Evolutionary conservation across 208 protist genomes (phyloP), one percentile per base, ranked within the genome.

Genomic region (Leishmania mexicana): DNA sequence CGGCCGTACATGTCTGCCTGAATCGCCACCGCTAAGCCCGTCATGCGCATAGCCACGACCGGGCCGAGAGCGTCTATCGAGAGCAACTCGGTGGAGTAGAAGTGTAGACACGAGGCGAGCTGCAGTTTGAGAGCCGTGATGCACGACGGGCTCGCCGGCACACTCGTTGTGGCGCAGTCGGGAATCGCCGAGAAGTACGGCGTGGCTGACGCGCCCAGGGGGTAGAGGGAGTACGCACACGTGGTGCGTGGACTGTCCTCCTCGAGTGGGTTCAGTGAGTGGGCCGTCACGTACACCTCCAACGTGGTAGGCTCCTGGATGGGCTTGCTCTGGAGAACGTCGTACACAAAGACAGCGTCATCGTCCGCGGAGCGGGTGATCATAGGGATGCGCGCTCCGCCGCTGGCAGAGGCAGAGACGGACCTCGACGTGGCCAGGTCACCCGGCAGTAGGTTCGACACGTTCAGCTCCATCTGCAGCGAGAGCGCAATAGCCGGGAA

Each of bases 21-120:
- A 24, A 95, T 79, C 45, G 57, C 75, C n/a, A 10, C 64, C 0
- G 78, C 77, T n/a, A 95, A 76, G 45, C 79, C 77, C 15, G 57
- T 84, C 53, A 95, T 71, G 54, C 76, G 76, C 45, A 95, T 53
- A 40, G 78, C 17, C 60, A 90, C 58, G 75, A 92, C 89, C 11
- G 89, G 81, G 17, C 91, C 89, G 8, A 90, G 40, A 49, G 79
- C 65, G 19, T 76, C 57, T 31, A 80, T 62, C 75, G 79, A 58
- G 45, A 95, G 80, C 40, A 93, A 62, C 45, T 89, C 91, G 17
- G 86, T 86, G 0, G 84, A 89, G 81, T 88, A 85, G 74, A 93
- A 89, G 79, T 88, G 75, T 17, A 93, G 83, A 81, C 89, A 93
- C n/a, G 45, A 72, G 21, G 88, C 79, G 58, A 95, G 78, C 70